Evolutionary conservation across 2,329 filamentous ascomycete genomes (phyloP).

Genomic region (Zymoseptoria crescenta): DNA sequence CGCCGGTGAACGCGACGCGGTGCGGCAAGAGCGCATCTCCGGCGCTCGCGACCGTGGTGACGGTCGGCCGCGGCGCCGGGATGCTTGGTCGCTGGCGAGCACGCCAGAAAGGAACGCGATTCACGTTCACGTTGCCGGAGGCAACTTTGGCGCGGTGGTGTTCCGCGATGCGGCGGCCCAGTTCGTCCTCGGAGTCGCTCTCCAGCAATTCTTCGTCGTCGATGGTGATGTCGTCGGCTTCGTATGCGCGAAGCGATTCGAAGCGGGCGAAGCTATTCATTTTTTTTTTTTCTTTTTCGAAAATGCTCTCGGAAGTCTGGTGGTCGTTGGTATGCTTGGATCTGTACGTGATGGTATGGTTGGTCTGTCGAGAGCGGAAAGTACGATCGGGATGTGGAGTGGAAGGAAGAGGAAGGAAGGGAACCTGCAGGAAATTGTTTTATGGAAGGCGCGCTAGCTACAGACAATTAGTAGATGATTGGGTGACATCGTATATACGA

Average conservation of each 20-base stretch:
- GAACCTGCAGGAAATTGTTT: neutral
- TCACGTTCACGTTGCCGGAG: neutral
- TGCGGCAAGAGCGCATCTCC: neutral
- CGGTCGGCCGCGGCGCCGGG: neutral
- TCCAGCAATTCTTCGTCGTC: neutral
- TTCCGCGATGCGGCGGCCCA: slow-evolving; percentile 39
- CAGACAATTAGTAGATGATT: no score
- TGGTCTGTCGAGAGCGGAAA: neutral
- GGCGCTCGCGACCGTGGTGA: neutral
- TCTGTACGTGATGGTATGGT: neutral
- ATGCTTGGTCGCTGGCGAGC: neutral
- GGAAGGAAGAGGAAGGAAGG: neutral
- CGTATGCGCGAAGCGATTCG: neutral
- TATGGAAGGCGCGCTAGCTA: no score
- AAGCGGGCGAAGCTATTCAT: neutral
- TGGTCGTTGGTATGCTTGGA: neutral
- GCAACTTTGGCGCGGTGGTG: slow-evolving; percentile 28
- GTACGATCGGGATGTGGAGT: neutral
- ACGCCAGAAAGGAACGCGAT: neutral
- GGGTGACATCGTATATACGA: no score
- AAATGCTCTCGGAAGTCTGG: neutral
- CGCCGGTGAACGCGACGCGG: neutral
- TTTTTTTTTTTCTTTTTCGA: neutral
- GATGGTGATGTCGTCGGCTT: neutral
- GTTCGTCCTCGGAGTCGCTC: slow-evolving; percentile 30